Evolutionary conservation across 1,284 basidiomycete species (phyloP).

Genomic region (Cryptococcus sp.): DNA sequence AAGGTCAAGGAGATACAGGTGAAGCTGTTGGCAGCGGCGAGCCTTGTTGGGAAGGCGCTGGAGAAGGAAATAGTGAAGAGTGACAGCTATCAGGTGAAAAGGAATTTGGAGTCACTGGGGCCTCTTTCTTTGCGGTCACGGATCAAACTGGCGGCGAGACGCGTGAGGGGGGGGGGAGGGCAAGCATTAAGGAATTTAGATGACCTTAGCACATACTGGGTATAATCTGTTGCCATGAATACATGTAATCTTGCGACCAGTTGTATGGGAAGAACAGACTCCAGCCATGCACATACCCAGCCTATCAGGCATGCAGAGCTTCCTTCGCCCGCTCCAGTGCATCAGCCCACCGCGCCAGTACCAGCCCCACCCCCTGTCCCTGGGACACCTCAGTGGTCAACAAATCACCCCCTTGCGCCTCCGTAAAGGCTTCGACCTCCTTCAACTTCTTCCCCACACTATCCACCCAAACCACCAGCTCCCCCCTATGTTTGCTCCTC

Average conservation of each 20-base stretch:
- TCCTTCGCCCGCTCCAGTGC: slow-evolving; percentile 5
- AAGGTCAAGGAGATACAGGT: neutral
- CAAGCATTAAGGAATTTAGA: neutral
- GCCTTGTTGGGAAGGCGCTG: neutral
- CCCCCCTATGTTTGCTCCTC: neutral
- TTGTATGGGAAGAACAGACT: neutral
- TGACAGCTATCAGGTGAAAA: neutral
- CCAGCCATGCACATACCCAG: neutral
- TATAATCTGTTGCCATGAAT: neutral
- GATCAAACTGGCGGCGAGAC: slow-evolving; percentile 1
- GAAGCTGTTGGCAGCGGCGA: slow-evolving; percentile 5
- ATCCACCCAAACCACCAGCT: neutral
- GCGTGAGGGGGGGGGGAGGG: neutral
- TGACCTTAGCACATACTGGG: neutral
- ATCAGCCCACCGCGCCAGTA: slow-evolving; percentile 11
- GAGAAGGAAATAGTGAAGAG: neutral
- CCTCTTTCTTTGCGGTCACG: slow-evolving; percentile 11
- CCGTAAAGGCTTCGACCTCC: neutral
- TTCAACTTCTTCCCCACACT: slow-evolving; percentile 1
- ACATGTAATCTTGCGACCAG: neutral
- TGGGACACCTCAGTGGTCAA: neutral
- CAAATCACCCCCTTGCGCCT: neutral
- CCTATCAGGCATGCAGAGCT: neutral
- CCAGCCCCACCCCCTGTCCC: slow-evolving; percentile 1
- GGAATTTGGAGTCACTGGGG: neutral